Evolutionary conservation across 164 flowering plant genomes (phyloP).

Genomic region (Malania oleifera): DNA sequence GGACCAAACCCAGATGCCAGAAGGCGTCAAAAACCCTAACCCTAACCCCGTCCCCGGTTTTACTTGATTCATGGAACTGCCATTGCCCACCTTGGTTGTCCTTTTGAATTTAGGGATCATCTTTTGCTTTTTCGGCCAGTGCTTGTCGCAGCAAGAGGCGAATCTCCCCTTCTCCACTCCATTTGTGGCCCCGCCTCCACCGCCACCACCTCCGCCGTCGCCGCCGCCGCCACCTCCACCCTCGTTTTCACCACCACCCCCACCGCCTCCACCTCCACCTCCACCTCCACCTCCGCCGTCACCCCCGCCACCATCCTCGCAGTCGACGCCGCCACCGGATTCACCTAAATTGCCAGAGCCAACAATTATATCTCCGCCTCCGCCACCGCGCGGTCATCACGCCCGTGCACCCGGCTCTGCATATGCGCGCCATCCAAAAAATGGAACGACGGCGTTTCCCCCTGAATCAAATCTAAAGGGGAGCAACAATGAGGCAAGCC

Average conservation of each 20-base stretch:
- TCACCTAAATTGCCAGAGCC: too few species aligned
- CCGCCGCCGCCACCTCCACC: constrained; percentile 3
- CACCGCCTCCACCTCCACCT: constrained; percentile 15
- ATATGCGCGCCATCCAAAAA: too few species aligned
- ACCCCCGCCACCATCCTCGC: neutral
- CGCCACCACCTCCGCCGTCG: neutral
- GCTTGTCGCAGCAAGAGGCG: constrained; percentile 8
- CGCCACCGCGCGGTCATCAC: too few species aligned
- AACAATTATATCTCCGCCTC: too few species aligned
- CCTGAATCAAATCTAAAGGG: too few species aligned
- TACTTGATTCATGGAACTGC: constrained; percentile 30
- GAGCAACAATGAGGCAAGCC: too few species aligned
- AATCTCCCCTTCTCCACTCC: neutral
- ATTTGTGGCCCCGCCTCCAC: neutral
- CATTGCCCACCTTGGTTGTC: constrained; percentile 16
- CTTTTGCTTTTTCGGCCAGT: constrained; percentile 17
- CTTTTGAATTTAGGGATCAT: constrained; percentile 23
- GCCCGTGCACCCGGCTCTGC: too few species aligned
- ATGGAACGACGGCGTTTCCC: too few species aligned
- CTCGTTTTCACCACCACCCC: constrained; percentile 9
- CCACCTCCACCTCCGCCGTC: constrained; percentile 16
- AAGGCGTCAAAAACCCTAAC: neutral
- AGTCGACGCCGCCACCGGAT: neutral
- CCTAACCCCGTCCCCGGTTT: neutral
- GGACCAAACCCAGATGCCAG: too few species aligned